Conservation (phyloP, 2,329 filamentous ascomycete genomes). For the Hypoxylon sp. region DNA sequence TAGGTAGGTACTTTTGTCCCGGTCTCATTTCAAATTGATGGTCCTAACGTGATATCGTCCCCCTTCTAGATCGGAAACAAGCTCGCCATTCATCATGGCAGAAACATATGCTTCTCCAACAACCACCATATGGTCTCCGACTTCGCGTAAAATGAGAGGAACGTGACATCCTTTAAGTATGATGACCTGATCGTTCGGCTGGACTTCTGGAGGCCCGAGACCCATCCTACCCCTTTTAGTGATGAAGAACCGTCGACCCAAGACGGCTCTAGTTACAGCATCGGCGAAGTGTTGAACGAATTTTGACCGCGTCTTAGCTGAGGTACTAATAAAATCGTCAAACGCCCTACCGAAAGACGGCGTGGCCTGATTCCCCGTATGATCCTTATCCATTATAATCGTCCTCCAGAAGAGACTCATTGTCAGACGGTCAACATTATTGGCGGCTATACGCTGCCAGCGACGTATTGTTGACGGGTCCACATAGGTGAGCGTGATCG, state of each 20-base stretch:
- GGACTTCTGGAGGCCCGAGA: constrained; percentile 28
- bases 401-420: constrained; percentile 29
- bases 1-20: neutral
- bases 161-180: constrained; percentile 34
- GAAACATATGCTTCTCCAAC: constrained; percentile 31
- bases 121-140: constrained; percentile 15
- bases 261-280: constrained; percentile 24
- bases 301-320: constrained; percentile 17
- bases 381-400: constrained; percentile 38
- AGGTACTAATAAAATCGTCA: constrained; percentile 16
- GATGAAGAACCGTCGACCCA: constrained; percentile 27
- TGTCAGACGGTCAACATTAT: constrained; percentile 7
- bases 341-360: constrained; percentile 24
- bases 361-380: constrained; percentile 17
- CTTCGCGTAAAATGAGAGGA: constrained; percentile 22
- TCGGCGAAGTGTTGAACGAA: constrained; percentile 33
- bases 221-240: constrained; percentile 32
- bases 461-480: constrained; percentile 7
- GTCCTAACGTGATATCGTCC: constrained; percentile 4
- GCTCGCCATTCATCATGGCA: constrained; percentile 25
- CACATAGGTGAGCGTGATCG: neutral
- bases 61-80: constrained; percentile 19
- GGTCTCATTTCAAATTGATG: constrained; percentile 15
- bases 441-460: constrained; percentile 18
- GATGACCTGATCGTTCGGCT: constrained; percentile 6